phyloP scores from a whole-genome alignment of 1,284 basidiomycete genomes.

The Cystobasidium pallidum region DNA sequence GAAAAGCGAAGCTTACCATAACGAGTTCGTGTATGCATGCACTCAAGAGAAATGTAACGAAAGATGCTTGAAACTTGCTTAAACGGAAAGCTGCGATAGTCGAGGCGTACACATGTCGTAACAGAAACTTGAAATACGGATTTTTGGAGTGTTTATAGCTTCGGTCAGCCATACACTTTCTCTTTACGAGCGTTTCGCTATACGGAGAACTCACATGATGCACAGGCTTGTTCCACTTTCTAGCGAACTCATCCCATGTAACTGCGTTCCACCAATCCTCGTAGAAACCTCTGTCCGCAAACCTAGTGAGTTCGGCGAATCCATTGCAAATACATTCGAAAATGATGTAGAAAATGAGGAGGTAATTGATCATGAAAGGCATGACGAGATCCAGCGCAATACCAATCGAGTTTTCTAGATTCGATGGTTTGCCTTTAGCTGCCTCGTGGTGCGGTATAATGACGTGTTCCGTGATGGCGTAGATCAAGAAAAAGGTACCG shows the following conservation, averaged over 20 bases:
- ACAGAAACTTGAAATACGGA: conserved; percentile 75
- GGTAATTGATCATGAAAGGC: conserved; percentile 83
- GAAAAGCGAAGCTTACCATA: conserved; percentile 67
- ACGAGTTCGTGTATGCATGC: conserved; percentile 88
- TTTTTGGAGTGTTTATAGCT: too few species aligned
- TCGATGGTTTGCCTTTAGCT: conserved; percentile 62
- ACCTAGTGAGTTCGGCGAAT: conserved; percentile 61
- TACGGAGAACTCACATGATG: conserved; percentile 52
- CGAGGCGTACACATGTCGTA: conserved; percentile 85
- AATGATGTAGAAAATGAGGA: conserved; percentile 77
- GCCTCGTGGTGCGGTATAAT: conserved; percentile 66
- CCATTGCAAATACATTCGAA: conserved; percentile 72
- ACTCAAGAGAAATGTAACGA: conserved; percentile 86
- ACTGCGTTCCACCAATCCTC: conserved; percentile 90
- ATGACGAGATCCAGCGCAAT: conserved; percentile 83
- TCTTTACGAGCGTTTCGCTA: too few species aligned
- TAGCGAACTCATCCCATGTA: conserved; percentile 93
- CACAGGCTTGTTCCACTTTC: conserved; percentile 86
- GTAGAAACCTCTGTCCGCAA: conserved; percentile 95
- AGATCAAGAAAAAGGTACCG: conserved; percentile 87
- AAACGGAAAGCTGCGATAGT: conserved; percentile 77
- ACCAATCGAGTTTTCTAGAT: conserved; percentile 68
- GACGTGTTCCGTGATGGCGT: conserved; percentile 84
- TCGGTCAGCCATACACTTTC: too few species aligned
- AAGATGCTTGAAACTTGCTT: conserved; percentile 77